Conservation (phyloP, 176 grass and related monocot species). For the Zizania latifolia region DNA sequence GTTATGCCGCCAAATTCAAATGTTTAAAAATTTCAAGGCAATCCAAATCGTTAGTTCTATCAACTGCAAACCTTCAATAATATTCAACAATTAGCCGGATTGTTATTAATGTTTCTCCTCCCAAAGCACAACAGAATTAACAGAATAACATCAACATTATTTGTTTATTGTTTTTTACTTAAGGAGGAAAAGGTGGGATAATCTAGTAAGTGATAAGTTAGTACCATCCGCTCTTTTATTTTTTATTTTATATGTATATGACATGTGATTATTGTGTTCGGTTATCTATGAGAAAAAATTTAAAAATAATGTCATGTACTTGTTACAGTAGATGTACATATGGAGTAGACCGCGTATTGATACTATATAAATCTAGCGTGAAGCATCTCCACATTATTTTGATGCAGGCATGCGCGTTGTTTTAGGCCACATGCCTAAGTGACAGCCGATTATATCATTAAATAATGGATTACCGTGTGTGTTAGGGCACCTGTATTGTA, state of each 20-base stretch:
- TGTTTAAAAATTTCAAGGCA: background rate
- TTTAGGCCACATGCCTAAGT: slow-evolving; percentile 24
- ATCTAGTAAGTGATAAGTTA: too few species aligned
- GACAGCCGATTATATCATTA: too few species aligned
- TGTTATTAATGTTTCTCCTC: background rate
- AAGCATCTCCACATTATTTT: background rate
- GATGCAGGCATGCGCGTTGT: background rate
- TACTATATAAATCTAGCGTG: background rate
- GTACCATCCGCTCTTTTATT: too few species aligned
- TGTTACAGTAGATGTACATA: too few species aligned
- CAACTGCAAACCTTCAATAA: background rate
- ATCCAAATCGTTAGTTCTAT: background rate
- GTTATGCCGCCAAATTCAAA: background rate
- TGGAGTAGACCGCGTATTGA: background rate
- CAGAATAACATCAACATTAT: background rate
- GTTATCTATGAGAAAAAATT: too few species aligned
- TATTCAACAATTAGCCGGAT: background rate
- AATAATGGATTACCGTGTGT: background rate
- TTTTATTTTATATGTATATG: too few species aligned
- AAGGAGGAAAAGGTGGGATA: background rate
- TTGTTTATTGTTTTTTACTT: background rate
- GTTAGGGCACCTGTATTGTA: background rate
- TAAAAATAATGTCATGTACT: too few species aligned
- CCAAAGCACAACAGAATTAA: background rate
- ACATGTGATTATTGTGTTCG: too few species aligned